Evolutionary conservation across 495 filamentous ascomycete genomes (phyloP), one percentile per base, ranked within the genome.

Genomic region (Hypoxylon crocopeplum): DNA sequence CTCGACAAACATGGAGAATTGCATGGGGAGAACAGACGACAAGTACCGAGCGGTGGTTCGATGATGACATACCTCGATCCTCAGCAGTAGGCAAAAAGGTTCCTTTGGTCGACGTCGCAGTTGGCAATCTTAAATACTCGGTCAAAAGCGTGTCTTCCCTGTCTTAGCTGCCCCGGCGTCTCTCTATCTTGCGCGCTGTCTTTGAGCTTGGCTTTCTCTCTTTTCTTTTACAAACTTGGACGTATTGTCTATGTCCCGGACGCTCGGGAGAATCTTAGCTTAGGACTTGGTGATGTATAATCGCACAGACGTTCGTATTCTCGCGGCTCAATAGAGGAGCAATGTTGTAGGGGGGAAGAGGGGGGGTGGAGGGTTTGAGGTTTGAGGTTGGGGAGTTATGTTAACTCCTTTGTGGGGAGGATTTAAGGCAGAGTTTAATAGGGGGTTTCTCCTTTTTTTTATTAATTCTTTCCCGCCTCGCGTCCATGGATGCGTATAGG

Each of bases 41-140:
- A 46, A 48, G 40, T 41, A 41, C 25, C 27, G 42, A 36, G 25
- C 17, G 17, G 33, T 50, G 38, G 32, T 49, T 40, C 39, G 15
- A 59, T 50, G 33, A 25, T 41, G 36, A 64, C 60, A 55, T 64
- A 64, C 61, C 61, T 64, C 27, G n/a, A 12, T 48, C 25, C 42
- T 48, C 32, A n/a, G 30, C 37, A 47, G 22, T 20, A 38, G 19
- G 2, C 3, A 47, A 39, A 38, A 11, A 13, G n/a, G n/a, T n/a
- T 6, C 16, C 47, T 24, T 58, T 51, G 17, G 46, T 48, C 19
- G 53, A 57, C 29, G 53, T 63, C 54, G 54, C 20, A 53, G 40
- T 58, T 57, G 27, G 56, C 38, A 59, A 59, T 59, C 49, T 64
- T 64, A 64, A 47, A 48, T 44, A 17, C 38, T 58, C 48, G 22